These are phyloP conservation scores for Dictyostelium purpureum DNA, from an alignment of 78 protist genomes.

Conservation along the genomic window DNA sequence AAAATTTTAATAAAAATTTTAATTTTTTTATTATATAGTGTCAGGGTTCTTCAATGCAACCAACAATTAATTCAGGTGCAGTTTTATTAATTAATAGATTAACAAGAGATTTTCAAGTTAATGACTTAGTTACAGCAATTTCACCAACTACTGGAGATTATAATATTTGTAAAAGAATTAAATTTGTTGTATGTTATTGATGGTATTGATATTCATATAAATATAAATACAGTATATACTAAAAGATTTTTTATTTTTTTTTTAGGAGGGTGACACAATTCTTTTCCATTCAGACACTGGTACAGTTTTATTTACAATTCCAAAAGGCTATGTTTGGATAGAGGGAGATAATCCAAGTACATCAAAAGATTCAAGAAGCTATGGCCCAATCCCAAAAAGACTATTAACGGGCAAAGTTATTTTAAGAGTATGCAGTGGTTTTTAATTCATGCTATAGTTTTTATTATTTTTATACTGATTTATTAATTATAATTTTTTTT, in stretches of 20 bases:
- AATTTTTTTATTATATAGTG: neutral
- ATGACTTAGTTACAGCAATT: constrained; percentile 21
- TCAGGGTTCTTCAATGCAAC: constrained; percentile 54
- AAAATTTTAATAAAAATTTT: neutral
- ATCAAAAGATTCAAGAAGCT: constrained; percentile 83
- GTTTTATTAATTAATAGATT: constrained; percentile 14
- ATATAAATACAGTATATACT: neutral
- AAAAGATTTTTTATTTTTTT: no score
- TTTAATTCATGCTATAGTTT: neutral
- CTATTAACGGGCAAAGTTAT: constrained; percentile 47
- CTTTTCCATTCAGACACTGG: neutral
- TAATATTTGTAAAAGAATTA: constrained; percentile 40
- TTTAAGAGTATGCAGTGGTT: constrained; percentile 70
- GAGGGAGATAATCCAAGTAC: constrained; percentile 86
- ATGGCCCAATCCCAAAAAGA: constrained; percentile 84
- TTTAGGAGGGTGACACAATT: constrained; percentile 30
- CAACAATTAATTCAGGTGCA: constrained; percentile 13
- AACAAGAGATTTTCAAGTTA: neutral
- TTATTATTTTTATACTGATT: neutral
- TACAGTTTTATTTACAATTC: constrained; percentile 4
- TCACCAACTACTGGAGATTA: constrained; percentile 6
- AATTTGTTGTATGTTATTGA: neutral
- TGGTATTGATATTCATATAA: neutral
- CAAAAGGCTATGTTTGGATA: constrained; percentile 85
- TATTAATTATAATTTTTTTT: neutral